phyloP scores from a whole-genome alignment of 306 rosid genomes.

The Vigna reflexopilosa region DNA sequence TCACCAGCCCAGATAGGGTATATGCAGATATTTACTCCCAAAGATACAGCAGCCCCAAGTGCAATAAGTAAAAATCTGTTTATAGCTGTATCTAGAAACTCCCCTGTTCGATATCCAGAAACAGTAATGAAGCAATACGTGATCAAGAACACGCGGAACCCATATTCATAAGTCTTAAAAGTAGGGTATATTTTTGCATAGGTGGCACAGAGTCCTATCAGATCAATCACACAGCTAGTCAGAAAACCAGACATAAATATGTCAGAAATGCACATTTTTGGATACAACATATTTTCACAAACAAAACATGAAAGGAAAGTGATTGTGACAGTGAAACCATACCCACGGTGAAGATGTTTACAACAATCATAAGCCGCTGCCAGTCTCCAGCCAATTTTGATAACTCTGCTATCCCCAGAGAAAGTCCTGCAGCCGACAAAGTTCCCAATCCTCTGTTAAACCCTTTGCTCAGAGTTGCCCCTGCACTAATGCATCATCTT shows the following conservation, averaged over 20 bases:
- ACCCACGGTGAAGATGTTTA: conserved; percentile 75
- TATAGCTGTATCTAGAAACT: conserved; percentile 73
- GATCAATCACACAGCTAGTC: conserved; percentile 47
- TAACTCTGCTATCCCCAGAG: conserved; percentile 75
- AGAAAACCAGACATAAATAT: conserved; percentile 34
- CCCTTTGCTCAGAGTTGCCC: conserved; percentile 96
- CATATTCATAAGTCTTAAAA: conserved; percentile 93
- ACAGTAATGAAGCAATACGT: conserved; percentile 84
- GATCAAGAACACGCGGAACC: conserved; percentile 92
- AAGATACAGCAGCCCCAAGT: conserved; percentile 82
- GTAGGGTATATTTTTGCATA: conserved; percentile 83
- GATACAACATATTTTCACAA: not conserved
- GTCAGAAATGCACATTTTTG: not conserved
- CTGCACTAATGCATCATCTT: conserved; percentile 49
- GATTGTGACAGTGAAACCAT: conserved; percentile 32
- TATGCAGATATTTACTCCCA: conserved; percentile 79
- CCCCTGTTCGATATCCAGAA: conserved; percentile 81
- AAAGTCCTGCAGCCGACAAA: conserved; percentile 90
- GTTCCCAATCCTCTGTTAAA: conserved; percentile 94
- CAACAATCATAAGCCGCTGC: conserved; percentile 69
- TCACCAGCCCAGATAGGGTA: conserved; percentile 98
- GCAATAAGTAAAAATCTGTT: conserved; percentile 80
- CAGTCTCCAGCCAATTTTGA: conserved; percentile 72
- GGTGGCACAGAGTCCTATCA: conserved; percentile 73
- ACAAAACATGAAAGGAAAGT: not conserved